A percentile compares a stretch with the other conserved stretches of the same genome.
phyloP scores from a whole-genome alignment of 495 filamentous ascomycete genomes.

The Xylaria castorea region DNA sequence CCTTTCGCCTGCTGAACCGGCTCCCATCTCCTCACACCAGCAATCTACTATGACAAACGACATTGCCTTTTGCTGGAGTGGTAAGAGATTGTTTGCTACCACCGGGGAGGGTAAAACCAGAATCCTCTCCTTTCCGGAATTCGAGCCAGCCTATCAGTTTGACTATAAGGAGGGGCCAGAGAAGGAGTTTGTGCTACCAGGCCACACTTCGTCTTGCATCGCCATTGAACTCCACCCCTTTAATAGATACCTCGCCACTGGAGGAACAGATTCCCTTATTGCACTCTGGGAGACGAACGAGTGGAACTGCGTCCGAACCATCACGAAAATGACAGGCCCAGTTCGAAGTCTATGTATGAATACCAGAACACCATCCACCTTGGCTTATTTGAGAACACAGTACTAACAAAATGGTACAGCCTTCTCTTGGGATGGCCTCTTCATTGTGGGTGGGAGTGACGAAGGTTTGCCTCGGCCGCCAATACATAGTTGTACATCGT shows the following conservation, averaged over 20 bases:
- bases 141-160: constrained; percentile 54
- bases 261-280: constrained; percentile 87
- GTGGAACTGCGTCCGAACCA: constrained; percentile 86
- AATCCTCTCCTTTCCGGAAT: constrained; percentile 75
- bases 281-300: constrained; percentile 90
- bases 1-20: constrained; percentile 60
- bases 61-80: constrained; percentile 79
- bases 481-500: constrained; percentile 25
- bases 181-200: constrained; percentile 69
- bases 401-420: constrained; percentile 40
- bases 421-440: constrained; percentile 92
- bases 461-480: constrained; percentile 63
- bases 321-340: constrained; percentile 77
- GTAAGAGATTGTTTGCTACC: constrained; percentile 76
- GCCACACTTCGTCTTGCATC: constrained; percentile 80
- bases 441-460: constrained; percentile 83
- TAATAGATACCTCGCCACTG: constrained; percentile 82
- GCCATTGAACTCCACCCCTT: constrained; percentile 75
- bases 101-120: constrained; percentile 83
- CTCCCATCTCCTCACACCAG: constrained; percentile 65
- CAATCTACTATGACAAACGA: constrained; percentile 82
- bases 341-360: constrained; percentile 76
- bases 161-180: constrained; percentile 49
- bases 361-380: background rate
- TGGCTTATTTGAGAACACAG: constrained; percentile 9